Evolutionary conservation across 768 basidiomycete genomes (phyloP).

Genomic region (Hysterangium stoloniferum): DNA sequence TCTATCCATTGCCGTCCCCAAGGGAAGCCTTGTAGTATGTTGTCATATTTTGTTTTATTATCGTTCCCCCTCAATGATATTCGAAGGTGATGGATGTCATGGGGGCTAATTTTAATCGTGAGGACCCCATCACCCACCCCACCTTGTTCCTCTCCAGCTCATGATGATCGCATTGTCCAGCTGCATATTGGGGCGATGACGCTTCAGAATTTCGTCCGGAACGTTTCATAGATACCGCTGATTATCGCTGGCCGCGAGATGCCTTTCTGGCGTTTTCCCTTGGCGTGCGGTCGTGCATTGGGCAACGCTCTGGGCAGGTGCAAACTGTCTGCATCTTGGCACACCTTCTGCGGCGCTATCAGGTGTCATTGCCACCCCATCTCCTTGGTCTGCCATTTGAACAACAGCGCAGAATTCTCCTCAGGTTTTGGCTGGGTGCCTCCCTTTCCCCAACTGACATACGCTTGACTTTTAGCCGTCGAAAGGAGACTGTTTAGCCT

Average conservation of each 20-base stretch:
- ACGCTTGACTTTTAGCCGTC: slow-evolving; percentile 1
- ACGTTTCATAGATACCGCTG: slow-evolving; percentile 41
- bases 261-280: slow-evolving; percentile 40
- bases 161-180: slow-evolving; percentile 19
- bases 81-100: slow-evolving; percentile 31
- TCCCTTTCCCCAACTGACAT: slow-evolving; percentile 7
- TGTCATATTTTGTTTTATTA: background rate
- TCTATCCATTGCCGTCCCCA: slow-evolving; percentile 28
- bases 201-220: slow-evolving; percentile 38
- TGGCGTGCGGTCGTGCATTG: slow-evolving; percentile 41
- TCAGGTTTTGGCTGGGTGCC: slow-evolving; percentile 20
- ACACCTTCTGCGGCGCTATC: slow-evolving; percentile 34
- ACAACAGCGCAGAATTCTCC: slow-evolving; percentile 27
- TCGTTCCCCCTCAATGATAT: background rate
- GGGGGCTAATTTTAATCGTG: slow-evolving; percentile 40
- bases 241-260: slow-evolving; percentile 44
- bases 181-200: slow-evolving; percentile 43
- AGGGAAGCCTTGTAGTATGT: slow-evolving; percentile 28
- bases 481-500: no score
- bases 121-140: slow-evolving; percentile 18
- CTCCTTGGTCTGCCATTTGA: slow-evolving; percentile 22
- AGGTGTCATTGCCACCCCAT: slow-evolving; percentile 32
- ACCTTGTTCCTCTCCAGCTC: no score
- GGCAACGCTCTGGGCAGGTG: slow-evolving; percentile 39
- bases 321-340: slow-evolving; percentile 38